Percentiles rank a stretch among this genome's conserved stretches.
phyloP scores from a whole-genome alignment of 2,329 filamentous ascomycete genomes.

The Colletotrichum theobromicola region DNA sequence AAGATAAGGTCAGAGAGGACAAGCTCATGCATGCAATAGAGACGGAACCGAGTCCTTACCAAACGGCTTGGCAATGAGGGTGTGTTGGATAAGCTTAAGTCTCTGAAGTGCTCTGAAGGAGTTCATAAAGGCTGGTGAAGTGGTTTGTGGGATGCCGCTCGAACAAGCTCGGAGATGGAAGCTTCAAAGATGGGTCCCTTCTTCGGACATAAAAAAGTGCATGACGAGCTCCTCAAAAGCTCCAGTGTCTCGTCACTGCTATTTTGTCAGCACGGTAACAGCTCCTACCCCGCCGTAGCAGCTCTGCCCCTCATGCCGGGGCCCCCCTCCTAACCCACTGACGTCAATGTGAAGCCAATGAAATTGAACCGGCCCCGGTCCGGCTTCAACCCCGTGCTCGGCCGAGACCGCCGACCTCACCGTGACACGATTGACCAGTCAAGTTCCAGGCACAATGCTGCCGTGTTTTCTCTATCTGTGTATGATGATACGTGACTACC shows the following conservation, averaged over 20 bases:
- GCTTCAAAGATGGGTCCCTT: neutral
- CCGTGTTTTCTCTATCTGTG: neutral
- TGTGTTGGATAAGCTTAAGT: constrained; percentile 17
- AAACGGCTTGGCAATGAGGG: neutral
- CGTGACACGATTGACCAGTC: neutral
- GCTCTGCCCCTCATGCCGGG: neutral
- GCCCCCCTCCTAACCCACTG: neutral
- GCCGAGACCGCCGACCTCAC: neutral
- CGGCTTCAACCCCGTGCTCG: neutral
- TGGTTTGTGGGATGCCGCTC: neutral
- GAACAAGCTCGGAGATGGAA: neutral
- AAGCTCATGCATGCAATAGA: neutral
- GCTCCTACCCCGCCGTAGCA: constrained; percentile 5
- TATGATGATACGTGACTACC: neutral
- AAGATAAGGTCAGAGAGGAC: neutral
- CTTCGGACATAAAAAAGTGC: constrained; percentile 12
- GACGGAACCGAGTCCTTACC: neutral
- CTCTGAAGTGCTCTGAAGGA: constrained; percentile 15
- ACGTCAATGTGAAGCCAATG: constrained; percentile 17
- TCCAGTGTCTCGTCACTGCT: neutral
- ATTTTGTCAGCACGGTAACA: neutral
- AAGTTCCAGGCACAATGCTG: neutral
- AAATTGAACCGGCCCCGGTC: neutral
- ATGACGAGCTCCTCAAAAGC: neutral
- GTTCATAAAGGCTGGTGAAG: constrained; percentile 9